Conservation (phyloP, 345 rosid species). For the Psidium friedrichsthalianum region DNA sequence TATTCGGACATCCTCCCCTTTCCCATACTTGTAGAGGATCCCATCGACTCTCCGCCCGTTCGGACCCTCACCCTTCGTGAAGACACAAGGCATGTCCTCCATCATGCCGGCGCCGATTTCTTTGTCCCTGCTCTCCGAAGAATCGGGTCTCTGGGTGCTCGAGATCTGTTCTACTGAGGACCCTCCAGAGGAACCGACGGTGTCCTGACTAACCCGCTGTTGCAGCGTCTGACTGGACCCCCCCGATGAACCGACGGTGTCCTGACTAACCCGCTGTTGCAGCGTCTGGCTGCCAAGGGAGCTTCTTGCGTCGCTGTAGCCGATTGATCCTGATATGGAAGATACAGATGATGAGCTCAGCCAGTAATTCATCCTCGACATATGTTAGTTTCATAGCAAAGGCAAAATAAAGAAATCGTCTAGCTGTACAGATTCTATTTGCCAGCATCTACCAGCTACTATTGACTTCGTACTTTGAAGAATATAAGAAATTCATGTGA, state of each 20-base stretch:
- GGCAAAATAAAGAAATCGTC: neutral
- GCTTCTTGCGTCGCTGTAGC: neutral
- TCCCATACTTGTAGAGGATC: slow-evolving; percentile 35
- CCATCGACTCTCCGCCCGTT: slow-evolving; percentile 38
- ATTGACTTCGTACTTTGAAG: neutral
- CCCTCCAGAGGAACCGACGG: neutral
- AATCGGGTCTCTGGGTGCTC: neutral
- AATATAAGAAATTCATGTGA: neutral
- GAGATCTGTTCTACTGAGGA: neutral
- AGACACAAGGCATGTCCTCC: slow-evolving; percentile 43
- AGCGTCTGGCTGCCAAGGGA: neutral
- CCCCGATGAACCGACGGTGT: too few relatives aligned
- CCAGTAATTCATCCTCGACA: neutral
- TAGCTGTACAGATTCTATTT: neutral
- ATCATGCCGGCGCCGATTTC: slow-evolving; percentile 4
- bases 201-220: neutral
- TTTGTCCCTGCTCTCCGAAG: slow-evolving; percentile 1
- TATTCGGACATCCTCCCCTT: slow-evolving; percentile 38
- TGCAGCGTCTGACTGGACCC: neutral
- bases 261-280: too few relatives aligned
- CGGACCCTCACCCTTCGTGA: slow-evolving; percentile 34
- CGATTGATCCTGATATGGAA: neutral
- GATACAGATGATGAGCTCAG: neutral
- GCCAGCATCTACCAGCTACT: neutral
- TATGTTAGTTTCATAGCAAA: neutral